Evolutionary conservation across 441 rosid species (phyloP).

Genomic region (Mallotus japonicus): DNA sequence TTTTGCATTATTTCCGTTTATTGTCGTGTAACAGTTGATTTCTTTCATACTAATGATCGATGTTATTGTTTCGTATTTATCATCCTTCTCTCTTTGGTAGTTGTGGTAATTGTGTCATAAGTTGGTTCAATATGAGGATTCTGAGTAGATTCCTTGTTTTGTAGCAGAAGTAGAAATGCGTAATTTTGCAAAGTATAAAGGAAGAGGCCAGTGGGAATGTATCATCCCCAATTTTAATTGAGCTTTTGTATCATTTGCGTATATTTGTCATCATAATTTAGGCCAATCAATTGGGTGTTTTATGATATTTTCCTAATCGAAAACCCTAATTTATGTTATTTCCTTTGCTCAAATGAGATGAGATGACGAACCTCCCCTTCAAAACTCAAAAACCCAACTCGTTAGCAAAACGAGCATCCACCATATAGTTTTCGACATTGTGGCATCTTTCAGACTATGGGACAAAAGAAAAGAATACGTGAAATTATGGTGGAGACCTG

Average conservation of each 20-base stretch:
- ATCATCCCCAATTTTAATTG: slow-evolving; percentile 2
- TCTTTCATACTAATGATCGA: slow-evolving; percentile 28
- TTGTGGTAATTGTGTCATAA: slow-evolving; percentile 18
- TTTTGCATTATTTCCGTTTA: slow-evolving; percentile 10
- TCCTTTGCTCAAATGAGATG: too few species aligned
- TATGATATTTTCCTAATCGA: too few species aligned
- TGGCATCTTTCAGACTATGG: too few species aligned
- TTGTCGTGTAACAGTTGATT: slow-evolving; percentile 32
- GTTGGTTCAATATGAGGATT: slow-evolving; percentile 7
- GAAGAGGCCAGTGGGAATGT: slow-evolving; percentile 18
- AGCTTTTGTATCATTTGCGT: slow-evolving; percentile 12
- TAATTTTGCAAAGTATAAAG: slow-evolving; percentile 32
- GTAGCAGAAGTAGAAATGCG: slow-evolving; percentile 22
- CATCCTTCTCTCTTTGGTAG: slow-evolving; percentile 8
- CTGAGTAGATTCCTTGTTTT: slow-evolving; percentile 21
- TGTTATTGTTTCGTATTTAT: slow-evolving; percentile 4
- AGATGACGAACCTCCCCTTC: too few species aligned
- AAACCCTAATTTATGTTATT: too few species aligned
- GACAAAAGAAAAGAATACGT: too few species aligned
- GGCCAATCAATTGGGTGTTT: too few species aligned
- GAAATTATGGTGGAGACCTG: too few species aligned
- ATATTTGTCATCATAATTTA: too few species aligned
- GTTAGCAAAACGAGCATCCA: too few species aligned
- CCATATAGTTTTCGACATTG: too few species aligned
- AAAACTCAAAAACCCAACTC: too few species aligned